Base-by-base conservation (phyloP, 768 basidiomycete genomes). In the Sporobolomyces phaffii region DNA sequence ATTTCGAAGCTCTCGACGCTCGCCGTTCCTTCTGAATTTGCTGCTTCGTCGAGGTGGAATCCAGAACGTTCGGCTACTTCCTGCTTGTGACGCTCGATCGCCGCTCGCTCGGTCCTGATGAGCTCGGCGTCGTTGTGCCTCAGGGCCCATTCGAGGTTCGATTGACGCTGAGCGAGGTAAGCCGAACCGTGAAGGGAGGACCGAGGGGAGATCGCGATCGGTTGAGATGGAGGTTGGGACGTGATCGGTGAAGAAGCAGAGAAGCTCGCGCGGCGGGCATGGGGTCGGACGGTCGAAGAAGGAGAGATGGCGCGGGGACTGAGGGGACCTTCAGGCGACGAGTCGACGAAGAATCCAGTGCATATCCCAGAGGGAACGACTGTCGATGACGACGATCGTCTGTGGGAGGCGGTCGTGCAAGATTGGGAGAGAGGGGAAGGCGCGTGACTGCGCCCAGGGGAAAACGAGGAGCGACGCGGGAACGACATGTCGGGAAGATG, bases 1-100 rank as follows among this genome's bases (percentile, higher is more conserved):
- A 53, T 52, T 18, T 62, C 51, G 51, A 34, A 62, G 44, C 61
- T 62, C 50, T 62, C 51, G 26, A 24, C 33, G 33, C 61, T 62
- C 3, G 24, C 49, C 18, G 29, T 38, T 33, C 40, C 50, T 29
- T 43, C 40, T 22, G 38, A 44, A n/a, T 14, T 10, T 31, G 10
- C 26, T 8, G 10, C 28, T 15, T 33, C 60, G 3, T 44, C 47
- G 20, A 43, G 20, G 8, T 17, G 28, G 49, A 24, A 22, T 31
- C 29, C 13, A 33, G 4, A 20, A 34, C 36, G n/a, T 38, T 40
- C 52, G 52, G n/a, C 26, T 3, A 29, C 9, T 11, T 17, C 36
- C 22, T 31, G 50, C 28, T 44, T 50, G 28, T 38, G 50, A 9
- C 48, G 18, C 20, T 49, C 36, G 34, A 48, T 49, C 20, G 28